Base-by-base conservation (phyloP, 2,329 filamentous ascomycete genomes). In the Fusarium setosum region DNA sequence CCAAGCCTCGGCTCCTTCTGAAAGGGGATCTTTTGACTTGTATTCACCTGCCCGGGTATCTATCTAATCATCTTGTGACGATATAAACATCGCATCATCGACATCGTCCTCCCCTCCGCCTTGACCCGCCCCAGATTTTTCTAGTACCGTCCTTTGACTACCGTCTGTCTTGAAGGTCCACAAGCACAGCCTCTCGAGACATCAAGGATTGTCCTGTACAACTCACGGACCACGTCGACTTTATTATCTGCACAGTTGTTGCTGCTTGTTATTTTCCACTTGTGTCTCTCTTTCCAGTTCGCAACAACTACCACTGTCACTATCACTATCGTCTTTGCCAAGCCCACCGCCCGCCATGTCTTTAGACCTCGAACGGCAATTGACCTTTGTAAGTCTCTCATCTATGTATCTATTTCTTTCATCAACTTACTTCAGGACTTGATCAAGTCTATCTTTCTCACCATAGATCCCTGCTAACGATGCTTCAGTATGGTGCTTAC, bases 361-460 rank as follows among this genome's bases (percentile, higher is more conserved):
- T 70, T 86, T 96, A 73, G 90, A 94, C 74, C 85, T 96, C 51
- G 92, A 96, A 81, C 91, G 89, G 76, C 92, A 95, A 75, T 84
- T 96, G 72, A 88, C 88, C 79, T 94, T 94, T 80, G 92, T 96
- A 87, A 78, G 90, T 70, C 58, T 53, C 59, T 32, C 50, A 37
- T 4, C n/a, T 21, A n/a, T 26, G 21, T 57, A n/a, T n/a, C 17
- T 18, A 29, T 35, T 42, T 23, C 42, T 34, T n/a, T n/a, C n/a
- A n/a, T n/a, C 20, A 13, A 13, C 3, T 34, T 17, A 6, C 13
- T 8, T 8, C 15, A 11, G 13, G 18, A 18, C 17, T 31, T 24
- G 29, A 17, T 40, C 12, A 5, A 20, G n/a, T 37, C 21, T 13
- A 13, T 32, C 20, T 18, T 56, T 23, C 40, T 47, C 24, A n/a